These are phyloP conservation scores for Ballota nigra DNA, from an alignment of 257 asterid species.

Conservation along the genomic window DNA sequence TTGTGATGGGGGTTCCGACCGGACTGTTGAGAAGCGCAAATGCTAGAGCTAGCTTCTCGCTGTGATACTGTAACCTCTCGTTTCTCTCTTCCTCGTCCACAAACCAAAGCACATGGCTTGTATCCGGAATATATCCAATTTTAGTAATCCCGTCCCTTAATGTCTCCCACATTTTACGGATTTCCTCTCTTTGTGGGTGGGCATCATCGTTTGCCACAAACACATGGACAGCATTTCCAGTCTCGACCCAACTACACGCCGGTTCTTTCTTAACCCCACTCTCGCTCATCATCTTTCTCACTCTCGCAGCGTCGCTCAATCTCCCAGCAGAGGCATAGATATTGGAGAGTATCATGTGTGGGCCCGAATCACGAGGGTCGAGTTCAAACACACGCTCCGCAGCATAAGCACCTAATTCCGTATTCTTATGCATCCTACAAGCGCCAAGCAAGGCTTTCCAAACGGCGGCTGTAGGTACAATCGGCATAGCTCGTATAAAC, in stretches of 20 bases:
- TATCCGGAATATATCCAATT: slow-evolving; percentile 76
- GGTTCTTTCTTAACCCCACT: slow-evolving; percentile 83
- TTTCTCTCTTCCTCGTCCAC: slow-evolving; percentile 61
- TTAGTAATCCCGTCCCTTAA: slow-evolving; percentile 45
- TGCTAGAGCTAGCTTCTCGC: slow-evolving; percentile 84
- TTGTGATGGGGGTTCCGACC: slow-evolving; percentile 48
- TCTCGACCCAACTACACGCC: slow-evolving; percentile 92
- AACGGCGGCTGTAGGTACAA: slow-evolving; percentile 54
- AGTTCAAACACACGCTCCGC: slow-evolving; percentile 79
- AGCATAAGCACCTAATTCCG: slow-evolving; percentile 66
- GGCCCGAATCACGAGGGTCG: slow-evolving; percentile 81
- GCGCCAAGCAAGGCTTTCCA: slow-evolving; percentile 95
- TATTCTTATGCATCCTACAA: slow-evolving; percentile 71
- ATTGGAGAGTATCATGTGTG: slow-evolving; percentile 68
- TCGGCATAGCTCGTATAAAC: slow-evolving; percentile 63
- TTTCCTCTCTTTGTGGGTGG: slow-evolving; percentile 62
- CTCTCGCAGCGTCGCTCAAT: slow-evolving; percentile 64
- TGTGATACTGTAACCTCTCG: slow-evolving; percentile 64
- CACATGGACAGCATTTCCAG: slow-evolving; percentile 60
- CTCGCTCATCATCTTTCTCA: slow-evolving; percentile 72
- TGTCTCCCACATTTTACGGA: slow-evolving; percentile 57
- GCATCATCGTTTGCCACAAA: slow-evolving; percentile 72
- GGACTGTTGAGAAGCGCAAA: slow-evolving; percentile 62
- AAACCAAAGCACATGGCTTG: slow-evolving; percentile 72
- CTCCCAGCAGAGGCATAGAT: slow-evolving; percentile 76